Evolutionary conservation across 441 rosid species (phyloP).

Genomic region (Caryocar brasiliense): DNA sequence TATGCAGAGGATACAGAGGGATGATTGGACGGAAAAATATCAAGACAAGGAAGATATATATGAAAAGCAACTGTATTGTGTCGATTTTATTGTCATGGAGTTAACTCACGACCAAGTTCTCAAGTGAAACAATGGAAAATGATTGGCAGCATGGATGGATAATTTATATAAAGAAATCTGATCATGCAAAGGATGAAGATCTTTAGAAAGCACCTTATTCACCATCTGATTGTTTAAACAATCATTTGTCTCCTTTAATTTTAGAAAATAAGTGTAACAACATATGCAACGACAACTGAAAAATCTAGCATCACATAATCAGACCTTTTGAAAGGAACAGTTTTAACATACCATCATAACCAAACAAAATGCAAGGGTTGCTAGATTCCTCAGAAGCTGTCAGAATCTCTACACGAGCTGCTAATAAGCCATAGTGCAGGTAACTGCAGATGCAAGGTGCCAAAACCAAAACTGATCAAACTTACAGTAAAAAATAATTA

Average conservation of each 20-base stretch:
- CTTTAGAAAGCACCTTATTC: background rate
- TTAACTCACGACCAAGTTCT: background rate
- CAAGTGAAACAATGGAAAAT: background rate
- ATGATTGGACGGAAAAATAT: too few relatives aligned
- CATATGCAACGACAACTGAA: too few relatives aligned
- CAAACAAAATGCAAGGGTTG: conserved; percentile 72
- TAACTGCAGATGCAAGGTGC: conserved; percentile 45
- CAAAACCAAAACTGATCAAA: conserved; percentile 11
- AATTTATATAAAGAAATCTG: too few relatives aligned
- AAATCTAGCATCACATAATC: too few relatives aligned
- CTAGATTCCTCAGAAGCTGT: conserved; percentile 48
- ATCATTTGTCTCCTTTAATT: background rate
- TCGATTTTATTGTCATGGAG: too few relatives aligned
- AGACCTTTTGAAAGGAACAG: background rate
- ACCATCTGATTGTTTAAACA: background rate
- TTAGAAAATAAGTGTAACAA: background rate
- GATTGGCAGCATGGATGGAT: too few relatives aligned
- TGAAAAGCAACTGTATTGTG: too few relatives aligned
- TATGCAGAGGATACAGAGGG: too few relatives aligned
- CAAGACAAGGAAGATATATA: too few relatives aligned
- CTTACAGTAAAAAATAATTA: background rate
- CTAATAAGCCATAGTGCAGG: conserved; percentile 82
- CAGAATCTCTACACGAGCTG: conserved; percentile 91
- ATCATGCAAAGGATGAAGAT: background rate
- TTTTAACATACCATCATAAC: conserved; percentile 59